Conservation (phyloP, 2,329 filamentous ascomycete species). For the Cytospora paraplurivora region DNA sequence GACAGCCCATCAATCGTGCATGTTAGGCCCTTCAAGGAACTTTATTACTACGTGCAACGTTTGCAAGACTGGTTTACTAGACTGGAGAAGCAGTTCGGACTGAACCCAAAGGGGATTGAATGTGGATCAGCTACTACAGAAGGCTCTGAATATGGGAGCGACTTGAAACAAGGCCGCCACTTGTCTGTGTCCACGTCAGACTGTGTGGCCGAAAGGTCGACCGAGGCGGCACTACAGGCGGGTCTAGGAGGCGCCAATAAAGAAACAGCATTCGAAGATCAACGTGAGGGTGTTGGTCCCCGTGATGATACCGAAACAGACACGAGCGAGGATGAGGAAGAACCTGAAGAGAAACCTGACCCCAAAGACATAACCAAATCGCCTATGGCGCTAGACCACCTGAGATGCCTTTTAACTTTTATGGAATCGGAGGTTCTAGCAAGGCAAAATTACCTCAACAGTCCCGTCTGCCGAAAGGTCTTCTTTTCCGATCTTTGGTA, state of each 20-base stretch:
- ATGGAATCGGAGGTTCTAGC: slow-evolving; percentile 25
- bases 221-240: neutral
- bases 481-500: slow-evolving; percentile 36
- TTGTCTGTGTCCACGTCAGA: neutral
- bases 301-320: neutral
- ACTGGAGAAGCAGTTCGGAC: neutral
- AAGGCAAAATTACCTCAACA: slow-evolving; percentile 24
- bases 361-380: neutral
- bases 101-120: neutral
- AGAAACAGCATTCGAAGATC: neutral
- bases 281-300: neutral
- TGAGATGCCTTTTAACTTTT: slow-evolving; percentile 30
- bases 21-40: neutral
- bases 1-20: neutral
- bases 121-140: neutral
- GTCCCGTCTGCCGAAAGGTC: slow-evolving; percentile 22
- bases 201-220: neutral
- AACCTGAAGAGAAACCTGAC: neutral
- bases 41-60: neutral
- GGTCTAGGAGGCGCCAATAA: neutral
- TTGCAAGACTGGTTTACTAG: neutral
- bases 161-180: neutral
- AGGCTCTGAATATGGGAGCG: neutral
- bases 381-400: slow-evolving; percentile 19
- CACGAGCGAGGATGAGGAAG: neutral